A percentile compares a stretch with the other conserved stretches of the same genome.
These are phyloP conservation scores for Schizopora paradoxa DNA, from an alignment of 1,284 basidiomycete species.

Conservation along the genomic window DNA sequence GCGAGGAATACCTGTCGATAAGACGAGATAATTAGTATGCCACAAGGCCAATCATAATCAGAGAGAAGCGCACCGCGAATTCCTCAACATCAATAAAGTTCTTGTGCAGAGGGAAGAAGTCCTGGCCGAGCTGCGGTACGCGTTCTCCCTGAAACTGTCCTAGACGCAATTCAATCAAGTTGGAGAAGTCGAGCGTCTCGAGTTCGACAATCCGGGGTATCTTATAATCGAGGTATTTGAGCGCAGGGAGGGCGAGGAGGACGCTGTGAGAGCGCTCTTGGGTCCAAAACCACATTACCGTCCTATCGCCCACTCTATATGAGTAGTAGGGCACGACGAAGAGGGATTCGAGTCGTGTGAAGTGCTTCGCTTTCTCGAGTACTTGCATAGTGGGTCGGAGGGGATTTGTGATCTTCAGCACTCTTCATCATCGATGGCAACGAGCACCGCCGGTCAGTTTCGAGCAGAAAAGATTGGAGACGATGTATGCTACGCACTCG, in stretches of 20 bases:
- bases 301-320: not conserved
- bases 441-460: too few relatives aligned
- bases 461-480: not conserved
- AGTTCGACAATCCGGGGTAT: not conserved
- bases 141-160: not conserved
- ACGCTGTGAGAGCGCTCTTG: not conserved
- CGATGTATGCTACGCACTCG: too few relatives aligned
- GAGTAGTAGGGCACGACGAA: not conserved
- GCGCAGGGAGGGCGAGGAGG: not conserved
- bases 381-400: too few relatives aligned
- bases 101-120: too few relatives aligned
- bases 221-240: too few relatives aligned
- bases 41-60: not conserved
- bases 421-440: too few relatives aligned
- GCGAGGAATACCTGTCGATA: not conserved
- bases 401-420: too few relatives aligned
- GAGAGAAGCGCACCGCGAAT: not conserved
- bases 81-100: too few relatives aligned
- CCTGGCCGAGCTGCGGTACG: too few relatives aligned
- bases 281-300: not conserved
- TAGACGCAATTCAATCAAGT: conserved; percentile 7
- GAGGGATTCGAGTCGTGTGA: not conserved
- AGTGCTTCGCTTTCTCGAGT: not conserved
- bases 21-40: not conserved
- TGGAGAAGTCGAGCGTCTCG: conserved; percentile 5